These are phyloP conservation scores for Metschnikowia reukaufii DNA, from an alignment of 805 yeast species.

Conservation along the genomic window DNA sequence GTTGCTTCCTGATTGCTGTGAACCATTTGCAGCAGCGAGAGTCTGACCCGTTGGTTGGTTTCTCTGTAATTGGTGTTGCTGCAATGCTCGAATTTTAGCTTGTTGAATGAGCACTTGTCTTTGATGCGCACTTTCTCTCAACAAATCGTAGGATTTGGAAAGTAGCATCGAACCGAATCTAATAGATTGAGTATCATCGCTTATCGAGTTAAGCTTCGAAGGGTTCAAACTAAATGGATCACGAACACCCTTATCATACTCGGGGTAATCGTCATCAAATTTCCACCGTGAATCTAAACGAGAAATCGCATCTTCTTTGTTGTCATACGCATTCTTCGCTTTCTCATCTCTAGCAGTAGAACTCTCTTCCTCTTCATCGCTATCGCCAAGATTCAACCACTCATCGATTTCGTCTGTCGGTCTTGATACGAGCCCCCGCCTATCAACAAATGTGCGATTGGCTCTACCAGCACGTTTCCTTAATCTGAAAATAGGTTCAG, in stretches of 20 bases:
- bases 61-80: conserved; percentile 34
- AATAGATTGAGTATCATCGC: conserved; percentile 83
- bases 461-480: conserved; percentile 76
- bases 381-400: conserved; percentile 41
- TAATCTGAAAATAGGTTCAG: conserved; percentile 57
- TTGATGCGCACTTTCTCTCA: conserved; percentile 71
- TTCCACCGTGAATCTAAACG: conserved; percentile 65
- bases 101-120: conserved; percentile 53
- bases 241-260: conserved; percentile 32
- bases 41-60: conserved; percentile 6
- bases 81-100: conserved; percentile 45
- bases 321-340: conserved; percentile 45
- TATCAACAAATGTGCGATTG: conserved; percentile 70
- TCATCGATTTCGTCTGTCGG: conserved; percentile 39
- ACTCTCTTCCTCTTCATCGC: conserved; percentile 21
- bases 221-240: conserved; percentile 74
- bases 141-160: conserved; percentile 79
- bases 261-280: conserved; percentile 59
- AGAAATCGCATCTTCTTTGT: conserved; percentile 42
- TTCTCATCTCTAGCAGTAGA: too few relatives aligned
- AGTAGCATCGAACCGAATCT: conserved; percentile 90
- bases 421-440: conserved; percentile 53
- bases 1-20: conserved; percentile 6
- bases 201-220: conserved; percentile 74
- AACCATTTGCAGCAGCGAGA: conserved; percentile 2